These are phyloP conservation scores for Acanthamoeba pearcei DNA, from an alignment of 208 protist genomes.

Conservation along the genomic window DNA sequence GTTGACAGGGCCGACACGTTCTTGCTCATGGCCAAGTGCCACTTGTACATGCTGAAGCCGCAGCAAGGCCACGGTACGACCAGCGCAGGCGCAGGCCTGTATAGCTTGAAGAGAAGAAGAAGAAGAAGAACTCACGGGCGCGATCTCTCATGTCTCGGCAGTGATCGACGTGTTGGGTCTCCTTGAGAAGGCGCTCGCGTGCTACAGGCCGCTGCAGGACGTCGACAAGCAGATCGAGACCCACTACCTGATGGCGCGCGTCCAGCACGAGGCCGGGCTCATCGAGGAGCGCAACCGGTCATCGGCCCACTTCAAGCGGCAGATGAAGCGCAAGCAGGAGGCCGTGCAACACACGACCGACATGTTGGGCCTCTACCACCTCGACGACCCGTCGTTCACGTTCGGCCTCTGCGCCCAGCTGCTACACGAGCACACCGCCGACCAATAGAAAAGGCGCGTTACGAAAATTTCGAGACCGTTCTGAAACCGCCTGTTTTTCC, in stretches of 20 bases:
- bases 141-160: not conserved
- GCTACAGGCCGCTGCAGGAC: constrained; percentile 38
- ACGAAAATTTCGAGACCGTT: too few species aligned
- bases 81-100: not conserved
- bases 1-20: constrained; percentile 29
- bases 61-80: not conserved
- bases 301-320: not conserved
- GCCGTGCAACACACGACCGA: constrained; percentile 2
- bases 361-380: constrained; percentile 43
- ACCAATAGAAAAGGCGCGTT: not conserved
- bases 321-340: not conserved
- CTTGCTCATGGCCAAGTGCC: constrained; percentile 49
- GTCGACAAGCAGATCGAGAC: constrained; percentile 51
- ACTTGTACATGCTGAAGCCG: not conserved
- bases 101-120: too few species aligned
- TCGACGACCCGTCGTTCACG: constrained; percentile 39
- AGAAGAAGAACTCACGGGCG: not conserved
- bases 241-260: constrained; percentile 35
- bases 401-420: constrained; percentile 31
- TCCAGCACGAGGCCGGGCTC: constrained; percentile 26
- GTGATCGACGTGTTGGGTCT: constrained; percentile 36
- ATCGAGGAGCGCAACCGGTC: constrained; percentile 45
- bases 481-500: too few species aligned
- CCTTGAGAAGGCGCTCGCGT: constrained; percentile 9
- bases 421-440: not conserved